Percentiles rank a stretch among this genome's conserved stretches.
phyloP scores from a whole-genome alignment of 192 early-diverging fungal genomes.

The Mortierella hygrophila region DNA sequence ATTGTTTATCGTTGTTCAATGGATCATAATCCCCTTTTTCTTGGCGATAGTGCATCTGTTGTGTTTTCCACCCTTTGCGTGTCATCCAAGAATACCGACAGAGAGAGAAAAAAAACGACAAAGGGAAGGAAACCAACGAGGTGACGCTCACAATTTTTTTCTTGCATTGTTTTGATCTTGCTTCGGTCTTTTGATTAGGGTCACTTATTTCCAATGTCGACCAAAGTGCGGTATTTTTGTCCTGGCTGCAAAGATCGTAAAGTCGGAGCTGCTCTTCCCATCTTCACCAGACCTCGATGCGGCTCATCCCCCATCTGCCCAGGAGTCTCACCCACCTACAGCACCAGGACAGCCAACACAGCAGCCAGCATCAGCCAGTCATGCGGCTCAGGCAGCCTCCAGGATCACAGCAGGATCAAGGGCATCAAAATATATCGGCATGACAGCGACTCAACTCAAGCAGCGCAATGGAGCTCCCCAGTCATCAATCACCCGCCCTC shows the following conservation, averaged over 20 bases:
- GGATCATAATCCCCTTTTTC: neutral
- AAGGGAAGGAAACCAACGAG: neutral
- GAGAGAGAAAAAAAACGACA: neutral
- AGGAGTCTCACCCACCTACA: constrained; percentile 12
- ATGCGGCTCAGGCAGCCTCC: constrained; percentile 60
- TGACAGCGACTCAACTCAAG: constrained; percentile 68
- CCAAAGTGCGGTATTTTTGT: constrained; percentile 80
- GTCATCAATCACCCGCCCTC: constrained; percentile 5
- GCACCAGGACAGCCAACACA: constrained; percentile 15
- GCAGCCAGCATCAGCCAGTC: constrained; percentile 41
- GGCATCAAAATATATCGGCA: constrained; percentile 69
- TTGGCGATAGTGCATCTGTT: neutral
- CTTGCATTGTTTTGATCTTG: constrained; percentile 13
- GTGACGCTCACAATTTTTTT: constrained; percentile 1
- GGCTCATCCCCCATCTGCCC: constrained; percentile 36
- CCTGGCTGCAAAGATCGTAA: constrained; percentile 69
- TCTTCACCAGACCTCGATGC: constrained; percentile 21
- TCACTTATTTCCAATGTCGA: constrained; percentile 78
- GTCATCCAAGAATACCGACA: neutral
- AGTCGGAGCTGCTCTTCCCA: constrained; percentile 41
- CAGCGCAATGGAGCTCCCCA: constrained; percentile 42
- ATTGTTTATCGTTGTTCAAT: neutral
- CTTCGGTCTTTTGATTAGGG: constrained; percentile 50
- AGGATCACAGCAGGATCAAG: constrained; percentile 67
- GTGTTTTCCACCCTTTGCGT: neutral